Evolutionary conservation across 1,139 yeast genomes (phyloP), one percentile per base, ranked within the genome.

Genomic region (Suhomyces guaymorum): DNA sequence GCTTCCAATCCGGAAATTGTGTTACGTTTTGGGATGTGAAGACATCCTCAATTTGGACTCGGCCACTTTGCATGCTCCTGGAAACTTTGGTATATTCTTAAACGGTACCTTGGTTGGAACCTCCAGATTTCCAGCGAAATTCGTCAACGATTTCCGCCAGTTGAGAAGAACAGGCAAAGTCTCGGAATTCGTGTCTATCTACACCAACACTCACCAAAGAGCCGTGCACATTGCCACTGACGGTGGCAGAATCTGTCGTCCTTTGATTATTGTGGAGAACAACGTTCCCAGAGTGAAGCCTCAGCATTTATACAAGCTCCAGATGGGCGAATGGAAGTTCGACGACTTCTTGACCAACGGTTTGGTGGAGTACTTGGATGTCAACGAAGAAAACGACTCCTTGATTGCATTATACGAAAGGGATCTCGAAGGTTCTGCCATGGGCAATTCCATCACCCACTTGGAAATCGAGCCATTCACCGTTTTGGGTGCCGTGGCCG

Each of bases 181-280:
- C 9, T 87, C 96, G 1, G 96, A 86, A 44, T 92, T 90, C 53
- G 86, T 92, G 43, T 87, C 97, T 16, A 85, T 92, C 43, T 88
- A 88, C 61, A 83, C 90, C 24, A 92, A 92, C 57, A 73, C 81
- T 30, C 97, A 92, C 52, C 97, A 92, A 53, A 70, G 71, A 36
- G 95, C 97, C 0, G 97, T 92, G 26, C 97, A 92, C 57, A 90
- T 92, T 55, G 98, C 98, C 11, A 90, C 98, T 6, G 99, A 92
- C 65, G 98, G 98, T 51, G 99, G 99, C 35, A 78, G 99, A 64
- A 88, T 92, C 54, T 92, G 98, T 74, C 83, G 99, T 48, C 99
- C 99, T 4, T 67, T 92, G 47, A 90, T 92, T 38, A 88, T 92
- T 57, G 92, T 90, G 15, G 78, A 81, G 28, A 72, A 81, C 41